phyloP scores from a whole-genome alignment of 202 grass and related monocot genomes.

The Digitaria exilis region DNA sequence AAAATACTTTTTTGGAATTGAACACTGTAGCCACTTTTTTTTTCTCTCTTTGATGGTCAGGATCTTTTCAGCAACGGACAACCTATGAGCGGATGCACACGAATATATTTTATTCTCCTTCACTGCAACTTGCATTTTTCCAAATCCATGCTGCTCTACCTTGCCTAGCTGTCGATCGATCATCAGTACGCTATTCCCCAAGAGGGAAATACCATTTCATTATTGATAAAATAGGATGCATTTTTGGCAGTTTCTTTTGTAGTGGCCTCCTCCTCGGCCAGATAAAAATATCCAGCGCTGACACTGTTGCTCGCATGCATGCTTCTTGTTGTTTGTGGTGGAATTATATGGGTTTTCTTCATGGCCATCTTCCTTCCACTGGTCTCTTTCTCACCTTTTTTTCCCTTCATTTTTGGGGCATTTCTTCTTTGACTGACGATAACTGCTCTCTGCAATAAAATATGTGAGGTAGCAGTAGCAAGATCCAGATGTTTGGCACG shows the following conservation, averaged over 20 bases:
- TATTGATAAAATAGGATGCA: background rate
- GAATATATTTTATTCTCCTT: background rate
- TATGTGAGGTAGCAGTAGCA: background rate
- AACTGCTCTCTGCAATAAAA: background rate
- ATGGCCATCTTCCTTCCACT: background rate
- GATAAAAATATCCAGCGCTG: slow-evolving; percentile 26
- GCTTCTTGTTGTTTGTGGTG: slow-evolving; percentile 5
- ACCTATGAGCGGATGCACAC: background rate
- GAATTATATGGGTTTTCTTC: slow-evolving; percentile 3
- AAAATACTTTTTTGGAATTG: no score
- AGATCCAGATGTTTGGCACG: background rate
- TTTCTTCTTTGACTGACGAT: background rate
- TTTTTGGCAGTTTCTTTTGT: background rate
- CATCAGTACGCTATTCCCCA: slow-evolving; percentile 14
- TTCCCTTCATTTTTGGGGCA: background rate
- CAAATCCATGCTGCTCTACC: background rate
- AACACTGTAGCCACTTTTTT: background rate
- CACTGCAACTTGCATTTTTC: slow-evolving; percentile 16
- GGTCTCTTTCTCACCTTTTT: background rate
- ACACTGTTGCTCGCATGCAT: background rate
- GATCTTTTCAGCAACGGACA: slow-evolving; percentile 8
- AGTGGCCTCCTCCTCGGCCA: background rate
- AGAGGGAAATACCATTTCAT: background rate
- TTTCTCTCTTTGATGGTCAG: slow-evolving; percentile 10
- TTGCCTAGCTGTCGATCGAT: background rate